phyloP scores from a whole-genome alignment of 495 filamentous ascomycete species.

The Massariosphaeria phaeospora region DNA sequence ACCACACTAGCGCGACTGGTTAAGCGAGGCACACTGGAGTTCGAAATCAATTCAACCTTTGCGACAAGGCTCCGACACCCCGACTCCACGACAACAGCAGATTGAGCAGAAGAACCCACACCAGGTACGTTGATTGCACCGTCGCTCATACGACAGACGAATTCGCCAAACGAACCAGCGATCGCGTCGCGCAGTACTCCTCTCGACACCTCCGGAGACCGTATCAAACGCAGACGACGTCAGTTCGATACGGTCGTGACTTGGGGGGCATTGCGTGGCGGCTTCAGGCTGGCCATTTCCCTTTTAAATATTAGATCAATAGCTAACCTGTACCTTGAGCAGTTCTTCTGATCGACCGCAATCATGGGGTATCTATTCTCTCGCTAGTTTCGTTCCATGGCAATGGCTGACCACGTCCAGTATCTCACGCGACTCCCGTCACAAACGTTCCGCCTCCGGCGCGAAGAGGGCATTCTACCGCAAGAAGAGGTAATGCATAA shows the following conservation, averaged over 20 bases:
- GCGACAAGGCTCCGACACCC: conserved; percentile 5
- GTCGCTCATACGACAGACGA: too few species aligned
- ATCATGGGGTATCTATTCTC: conserved; percentile 65
- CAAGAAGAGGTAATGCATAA: conserved; percentile 69
- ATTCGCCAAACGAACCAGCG: too few species aligned
- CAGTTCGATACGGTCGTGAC: too few species aligned
- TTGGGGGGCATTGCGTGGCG: too few species aligned
- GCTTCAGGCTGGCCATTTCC: too few species aligned
- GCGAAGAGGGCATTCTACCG: conserved; percentile 94
- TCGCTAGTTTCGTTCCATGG: background rate
- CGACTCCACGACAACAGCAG: conserved; percentile 14
- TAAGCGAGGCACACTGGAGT: conserved; percentile 17
- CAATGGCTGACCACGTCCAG: conserved; percentile 35
- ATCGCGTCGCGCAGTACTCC: too few species aligned
- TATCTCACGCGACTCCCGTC: conserved; percentile 98
- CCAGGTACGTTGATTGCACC: conserved; percentile 20
- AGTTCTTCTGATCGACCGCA: conserved; percentile 55
- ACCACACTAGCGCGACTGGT: background rate
- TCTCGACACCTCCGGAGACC: too few species aligned
- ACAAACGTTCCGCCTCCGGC: conserved; percentile 97
- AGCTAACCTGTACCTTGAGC: conserved; percentile 12
- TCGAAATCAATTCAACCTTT: conserved; percentile 14
- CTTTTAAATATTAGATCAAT: too few species aligned
- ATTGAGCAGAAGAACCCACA: conserved; percentile 19
- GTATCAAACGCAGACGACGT: too few species aligned